phyloP scores from a whole-genome alignment of 352 stramenopile genomes.

The Thalassiosira hispida region DNA sequence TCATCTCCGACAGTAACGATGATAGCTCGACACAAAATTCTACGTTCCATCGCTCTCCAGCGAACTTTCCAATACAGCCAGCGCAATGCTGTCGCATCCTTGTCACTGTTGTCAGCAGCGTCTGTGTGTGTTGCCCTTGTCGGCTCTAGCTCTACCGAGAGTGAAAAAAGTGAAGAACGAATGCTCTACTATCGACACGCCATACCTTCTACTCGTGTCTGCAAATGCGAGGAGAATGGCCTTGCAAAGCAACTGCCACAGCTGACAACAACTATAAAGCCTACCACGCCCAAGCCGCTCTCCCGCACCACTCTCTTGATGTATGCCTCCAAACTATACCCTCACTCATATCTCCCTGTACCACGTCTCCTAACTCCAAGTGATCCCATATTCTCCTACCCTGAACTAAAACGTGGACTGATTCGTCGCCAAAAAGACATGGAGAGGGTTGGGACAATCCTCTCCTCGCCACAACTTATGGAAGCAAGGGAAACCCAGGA shows the following conservation, averaged over 20 bases:
- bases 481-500: constrained; percentile 44
- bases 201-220: not conserved
- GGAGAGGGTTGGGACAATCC: constrained; percentile 43
- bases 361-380: constrained; percentile 47
- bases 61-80: not conserved
- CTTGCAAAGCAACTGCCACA: not conserved
- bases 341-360: constrained; percentile 42
- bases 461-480: constrained; percentile 43
- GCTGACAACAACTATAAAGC: not conserved
- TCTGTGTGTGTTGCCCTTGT: not conserved
- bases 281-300: constrained; percentile 16
- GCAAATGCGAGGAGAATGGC: not conserved
- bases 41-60: not conserved
- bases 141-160: not conserved
- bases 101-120: constrained; percentile 7
- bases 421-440: constrained; percentile 55
- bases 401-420: constrained; percentile 49
- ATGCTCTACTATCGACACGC: not conserved
- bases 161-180: not conserved
- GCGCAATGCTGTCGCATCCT: constrained; percentile 2
- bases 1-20: not conserved
- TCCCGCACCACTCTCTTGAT: constrained; percentile 23
- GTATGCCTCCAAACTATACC: constrained; percentile 31
- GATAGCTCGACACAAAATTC: constrained; percentile 4
- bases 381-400: constrained; percentile 59